Conservation (phyloP, 208 protist species). For the Naegleria fowleri region DNA sequence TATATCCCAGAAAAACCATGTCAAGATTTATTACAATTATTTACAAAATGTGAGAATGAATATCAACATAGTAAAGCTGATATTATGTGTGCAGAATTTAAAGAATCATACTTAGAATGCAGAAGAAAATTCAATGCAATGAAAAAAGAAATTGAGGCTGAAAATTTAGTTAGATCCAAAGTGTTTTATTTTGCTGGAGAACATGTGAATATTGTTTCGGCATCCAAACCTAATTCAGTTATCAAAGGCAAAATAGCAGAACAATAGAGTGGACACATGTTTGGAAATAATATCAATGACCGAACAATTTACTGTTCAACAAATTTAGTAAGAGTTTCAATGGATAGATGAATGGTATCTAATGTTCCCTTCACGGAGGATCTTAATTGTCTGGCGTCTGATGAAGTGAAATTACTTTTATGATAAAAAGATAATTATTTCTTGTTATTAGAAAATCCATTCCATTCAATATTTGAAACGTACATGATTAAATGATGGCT, state of each 20-base stretch:
- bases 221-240: neutral
- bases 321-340: neutral
- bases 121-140: neutral
- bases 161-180: neutral
- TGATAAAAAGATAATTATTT: too few relatives aligned
- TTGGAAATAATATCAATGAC: too few relatives aligned
- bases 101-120: neutral
- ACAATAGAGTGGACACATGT: too few relatives aligned
- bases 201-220: neutral
- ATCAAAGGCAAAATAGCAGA: too few relatives aligned
- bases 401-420: neutral
- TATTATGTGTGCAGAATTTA: neutral
- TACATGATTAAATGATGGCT: neutral
- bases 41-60: neutral
- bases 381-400: neutral
- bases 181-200: neutral
- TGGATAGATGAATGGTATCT: neutral
- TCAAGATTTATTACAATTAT: neutral
- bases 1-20: neutral
- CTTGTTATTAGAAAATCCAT: neutral
- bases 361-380: neutral
- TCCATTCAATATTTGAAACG: neutral
- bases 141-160: neutral
- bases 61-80: neutral
- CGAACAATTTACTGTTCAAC: neutral